Evolutionary conservation across 495 filamentous ascomycete species (phyloP), one percentile per base, ranked within the genome.

Genomic region (Aspergillus incahuasiensis): DNA sequence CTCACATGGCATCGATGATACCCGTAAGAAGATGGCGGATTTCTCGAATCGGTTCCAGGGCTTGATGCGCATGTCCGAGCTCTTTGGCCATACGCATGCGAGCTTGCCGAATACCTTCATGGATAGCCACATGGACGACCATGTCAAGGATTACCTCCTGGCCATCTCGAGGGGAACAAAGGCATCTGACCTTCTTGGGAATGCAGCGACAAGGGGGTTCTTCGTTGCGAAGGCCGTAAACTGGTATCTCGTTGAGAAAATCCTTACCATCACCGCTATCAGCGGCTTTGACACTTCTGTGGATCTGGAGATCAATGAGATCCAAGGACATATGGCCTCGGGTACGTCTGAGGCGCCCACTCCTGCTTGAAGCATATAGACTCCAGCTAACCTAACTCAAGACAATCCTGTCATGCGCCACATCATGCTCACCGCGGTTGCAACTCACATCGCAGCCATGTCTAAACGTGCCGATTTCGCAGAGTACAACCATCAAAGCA

Each of bases 151-250:
- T 2, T 55, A 61, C 38, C 34, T 71, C 45, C 61, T 56, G 19
- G 7, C 49, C 1, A 51, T 61, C 18, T 59, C 63, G 0, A 56
- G 66, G 20, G 18, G 41, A 18, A 16, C 38, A 3, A 48, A 56
- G 6, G 59, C 59, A 1, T 56, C 49, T 5, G 47, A 41, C 7
- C 63, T 70, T 16, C 42, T 70, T 13, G 43, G 47, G 4, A 55
- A 59, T 21, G 20, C 60, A 5, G 39, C 43, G 2, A 68, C 63
- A 13, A 47, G 63, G 12, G 58, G 48, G 19, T 54, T 57, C 15
- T 49, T 65, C 11, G 49, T 70, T 5, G 48, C 67, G 2, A 66
- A 66, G 22, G 57, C 67, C 0, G 57, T 72, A 24, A 63, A 65
- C 35, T 58, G 43, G 15, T 60, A 58, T 24, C 51, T 70, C 2